These are phyloP conservation scores for Populus hybrid DNA, from an alignment of 441 rosid species.

Conservation along the genomic window DNA sequence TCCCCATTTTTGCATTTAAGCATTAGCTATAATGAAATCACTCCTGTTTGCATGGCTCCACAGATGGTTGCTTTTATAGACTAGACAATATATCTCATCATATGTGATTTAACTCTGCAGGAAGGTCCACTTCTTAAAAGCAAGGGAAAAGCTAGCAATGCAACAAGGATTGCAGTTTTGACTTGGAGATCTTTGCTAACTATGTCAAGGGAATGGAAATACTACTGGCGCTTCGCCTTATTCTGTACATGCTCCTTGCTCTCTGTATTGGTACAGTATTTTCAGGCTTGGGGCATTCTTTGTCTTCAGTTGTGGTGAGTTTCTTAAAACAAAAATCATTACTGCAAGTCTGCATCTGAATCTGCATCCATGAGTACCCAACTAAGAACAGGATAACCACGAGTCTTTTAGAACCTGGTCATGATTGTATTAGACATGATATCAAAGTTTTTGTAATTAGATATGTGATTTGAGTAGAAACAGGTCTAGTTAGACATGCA, in stretches of 20 bases:
- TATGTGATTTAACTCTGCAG: constrained; percentile 38
- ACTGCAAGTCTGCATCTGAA: constrained; percentile 4
- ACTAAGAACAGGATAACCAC: not conserved
- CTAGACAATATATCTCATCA: constrained; percentile 11
- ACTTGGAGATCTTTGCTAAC: constrained; percentile 96
- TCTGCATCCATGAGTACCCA: not conserved
- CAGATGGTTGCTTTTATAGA: not conserved
- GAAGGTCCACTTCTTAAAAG: constrained; percentile 90
- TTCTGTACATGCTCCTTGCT: constrained; percentile 79
- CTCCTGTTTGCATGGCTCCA: not conserved
- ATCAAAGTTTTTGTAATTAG: not conserved
- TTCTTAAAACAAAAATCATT: constrained; percentile 10
- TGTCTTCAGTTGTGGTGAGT: constrained; percentile 94
- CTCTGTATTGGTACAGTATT: constrained; percentile 81
- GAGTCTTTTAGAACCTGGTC: not conserved
- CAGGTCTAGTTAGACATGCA: not conserved
- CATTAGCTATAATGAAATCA: not conserved
- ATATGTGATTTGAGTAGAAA: not conserved
- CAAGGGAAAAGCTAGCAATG: constrained; percentile 80
- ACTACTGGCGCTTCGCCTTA: constrained; percentile 96
- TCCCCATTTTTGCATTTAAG: not conserved
- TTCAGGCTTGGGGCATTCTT: constrained; percentile 92
- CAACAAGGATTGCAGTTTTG: constrained; percentile 82
- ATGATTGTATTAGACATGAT: not conserved
- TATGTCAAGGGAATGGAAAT: constrained; percentile 99